Conservation (phyloP, 345 rosid genomes). For the Psidium friedrichsthalianum region DNA sequence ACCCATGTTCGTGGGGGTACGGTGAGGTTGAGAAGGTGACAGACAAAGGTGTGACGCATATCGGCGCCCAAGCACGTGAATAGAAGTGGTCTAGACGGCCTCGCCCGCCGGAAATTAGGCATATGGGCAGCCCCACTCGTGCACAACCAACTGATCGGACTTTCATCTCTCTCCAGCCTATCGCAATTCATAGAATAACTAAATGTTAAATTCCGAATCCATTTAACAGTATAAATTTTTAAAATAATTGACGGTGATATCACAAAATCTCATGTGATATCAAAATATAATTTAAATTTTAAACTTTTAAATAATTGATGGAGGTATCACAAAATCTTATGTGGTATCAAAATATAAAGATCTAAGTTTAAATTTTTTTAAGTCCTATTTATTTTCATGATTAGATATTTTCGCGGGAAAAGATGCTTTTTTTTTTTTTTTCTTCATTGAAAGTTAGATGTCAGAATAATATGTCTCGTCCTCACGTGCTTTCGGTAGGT, state of each 20-base stretch:
- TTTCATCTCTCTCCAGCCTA: neutral
- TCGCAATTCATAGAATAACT: neutral
- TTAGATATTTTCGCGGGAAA: too few species aligned
- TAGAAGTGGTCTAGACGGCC: neutral
- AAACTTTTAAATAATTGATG: too few species aligned
- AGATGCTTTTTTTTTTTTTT: neutral
- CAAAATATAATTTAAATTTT: too few species aligned
- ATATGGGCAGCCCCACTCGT: neutral
- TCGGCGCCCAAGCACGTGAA: neutral
- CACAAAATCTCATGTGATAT: too few species aligned
- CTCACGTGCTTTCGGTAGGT: neutral
- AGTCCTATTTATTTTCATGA: too few species aligned
- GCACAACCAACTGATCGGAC: too few species aligned
- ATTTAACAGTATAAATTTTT: too few species aligned
- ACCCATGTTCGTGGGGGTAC: neutral
- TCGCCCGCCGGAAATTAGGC: neutral
- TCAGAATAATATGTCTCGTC: neutral
- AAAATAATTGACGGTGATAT: too few species aligned
- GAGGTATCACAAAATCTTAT: too few species aligned
- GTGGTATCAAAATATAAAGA: too few species aligned
- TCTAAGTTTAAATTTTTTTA: too few species aligned
- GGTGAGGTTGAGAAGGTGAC: neutral
- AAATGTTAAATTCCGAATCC: too few species aligned
- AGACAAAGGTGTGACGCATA: neutral
- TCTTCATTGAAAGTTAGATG: neutral